Conservation (phyloP, 2,329 filamentous ascomycete species). For the Aotearoamyces nothofagi region DNA sequence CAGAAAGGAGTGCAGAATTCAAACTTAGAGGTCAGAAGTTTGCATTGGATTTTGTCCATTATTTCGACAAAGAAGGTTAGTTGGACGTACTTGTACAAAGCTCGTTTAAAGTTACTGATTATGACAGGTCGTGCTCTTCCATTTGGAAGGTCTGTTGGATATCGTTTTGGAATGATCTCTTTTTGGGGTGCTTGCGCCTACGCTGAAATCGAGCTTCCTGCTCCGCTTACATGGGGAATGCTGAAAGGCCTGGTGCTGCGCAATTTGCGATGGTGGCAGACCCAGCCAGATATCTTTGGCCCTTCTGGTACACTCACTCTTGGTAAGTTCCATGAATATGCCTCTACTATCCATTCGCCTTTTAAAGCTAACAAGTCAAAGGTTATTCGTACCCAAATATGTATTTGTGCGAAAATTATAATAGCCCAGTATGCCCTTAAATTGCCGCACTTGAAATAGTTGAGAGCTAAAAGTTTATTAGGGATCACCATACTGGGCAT, state of each 20-base stretch:
- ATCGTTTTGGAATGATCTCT: conserved; percentile 74
- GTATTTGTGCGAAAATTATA: conserved; percentile 62
- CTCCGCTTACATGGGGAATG: conserved; percentile 61
- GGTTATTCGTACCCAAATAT: conserved; percentile 71
- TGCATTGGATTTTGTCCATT: conserved; percentile 59
- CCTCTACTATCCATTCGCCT: too few relatives aligned
- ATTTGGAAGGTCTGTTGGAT: conserved; percentile 64
- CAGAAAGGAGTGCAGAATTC: conserved; percentile 51
- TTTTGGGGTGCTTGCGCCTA: conserved; percentile 72
- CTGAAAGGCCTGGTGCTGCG: conserved; percentile 63
- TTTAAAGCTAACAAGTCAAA: too few relatives aligned
- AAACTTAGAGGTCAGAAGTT: conserved; percentile 49
- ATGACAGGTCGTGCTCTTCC: conserved; percentile 46
- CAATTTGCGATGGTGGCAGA: conserved; percentile 69
- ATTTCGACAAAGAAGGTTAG: conserved; percentile 53
- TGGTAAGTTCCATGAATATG: too few relatives aligned
- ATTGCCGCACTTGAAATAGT: too few relatives aligned
- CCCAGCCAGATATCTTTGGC: conserved; percentile 59
- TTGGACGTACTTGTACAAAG: too few relatives aligned
- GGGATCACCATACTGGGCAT: conserved; percentile 51
- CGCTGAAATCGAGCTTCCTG: conserved; percentile 57
- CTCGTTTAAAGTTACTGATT: conserved; percentile 2
- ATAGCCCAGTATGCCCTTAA: too few relatives aligned
- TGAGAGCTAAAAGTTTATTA: too few relatives aligned
- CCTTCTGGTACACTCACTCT: conserved; percentile 60